phyloP scores from a whole-genome alignment of 169 alveolate species.

The Neospora caninum region DNA sequence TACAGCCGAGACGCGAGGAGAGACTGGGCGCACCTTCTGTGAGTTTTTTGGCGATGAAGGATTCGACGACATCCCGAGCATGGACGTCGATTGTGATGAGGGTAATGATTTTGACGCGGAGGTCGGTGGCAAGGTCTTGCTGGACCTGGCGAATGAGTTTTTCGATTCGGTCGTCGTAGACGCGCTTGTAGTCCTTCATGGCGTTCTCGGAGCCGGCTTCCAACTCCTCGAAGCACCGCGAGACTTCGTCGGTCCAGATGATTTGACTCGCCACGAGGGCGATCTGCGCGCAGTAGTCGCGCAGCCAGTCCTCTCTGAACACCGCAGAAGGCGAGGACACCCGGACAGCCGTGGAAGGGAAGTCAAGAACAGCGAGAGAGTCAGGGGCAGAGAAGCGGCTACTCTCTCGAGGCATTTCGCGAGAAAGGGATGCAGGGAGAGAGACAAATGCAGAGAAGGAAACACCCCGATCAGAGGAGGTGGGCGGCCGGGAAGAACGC shows the following conservation, averaged over 20 bases:
- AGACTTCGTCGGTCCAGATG: conserved; percentile 96
- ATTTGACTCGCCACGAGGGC: conserved; percentile 93
- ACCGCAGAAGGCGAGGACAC: too few species aligned
- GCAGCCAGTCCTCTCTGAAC: conserved; percentile 89
- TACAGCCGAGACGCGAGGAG: conserved; percentile 77
- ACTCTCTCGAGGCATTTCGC: too few species aligned
- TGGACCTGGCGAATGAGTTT: conserved; percentile 93
- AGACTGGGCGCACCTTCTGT: conserved; percentile 88
- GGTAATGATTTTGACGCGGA: conserved; percentile 88
- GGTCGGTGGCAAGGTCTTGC: conserved; percentile 65
- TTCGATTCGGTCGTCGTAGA: conserved; percentile 90
- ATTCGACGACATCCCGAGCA: conserved; percentile 94
- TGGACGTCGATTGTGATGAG: conserved; percentile 97
- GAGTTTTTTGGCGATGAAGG: conserved; percentile 87
- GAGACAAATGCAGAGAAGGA: too few species aligned
- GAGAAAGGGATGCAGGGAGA: too few species aligned
- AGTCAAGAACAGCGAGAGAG: too few species aligned
- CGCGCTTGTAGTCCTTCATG: conserved; percentile 93
- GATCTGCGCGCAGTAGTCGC: conserved; percentile 93
- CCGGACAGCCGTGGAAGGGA: too few species aligned
- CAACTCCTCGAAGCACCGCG: conserved; percentile 93
- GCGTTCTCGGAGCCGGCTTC: conserved; percentile 96
- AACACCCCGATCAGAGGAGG: too few species aligned
- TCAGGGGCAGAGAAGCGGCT: too few species aligned
- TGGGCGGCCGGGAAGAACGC: too few species aligned